These are phyloP conservation scores for Areca catechu DNA, from an alignment of 176 grass and related monocot genomes.

Conservation along the genomic window DNA sequence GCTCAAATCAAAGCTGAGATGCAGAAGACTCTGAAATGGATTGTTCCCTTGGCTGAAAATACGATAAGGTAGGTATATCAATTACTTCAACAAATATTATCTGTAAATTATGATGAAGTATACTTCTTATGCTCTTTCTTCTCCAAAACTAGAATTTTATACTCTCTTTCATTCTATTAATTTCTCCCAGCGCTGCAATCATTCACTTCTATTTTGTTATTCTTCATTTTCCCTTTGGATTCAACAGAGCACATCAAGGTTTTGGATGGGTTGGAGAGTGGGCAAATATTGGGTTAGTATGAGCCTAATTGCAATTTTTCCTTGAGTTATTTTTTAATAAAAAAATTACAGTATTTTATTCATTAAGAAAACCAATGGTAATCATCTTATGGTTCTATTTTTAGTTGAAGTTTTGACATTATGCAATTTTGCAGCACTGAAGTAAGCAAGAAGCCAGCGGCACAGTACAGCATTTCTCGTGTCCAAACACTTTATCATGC, in stretches of 20 bases:
- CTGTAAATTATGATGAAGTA: slow-evolving; percentile 13
- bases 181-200: not conserved
- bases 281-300: slow-evolving; percentile 85
- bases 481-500: slow-evolving; percentile 88
- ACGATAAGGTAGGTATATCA: slow-evolving; percentile 46
- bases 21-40: slow-evolving; percentile 83
- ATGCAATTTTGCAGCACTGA: slow-evolving; percentile 44
- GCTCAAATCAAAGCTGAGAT: slow-evolving; percentile 87
- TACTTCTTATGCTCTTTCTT: not conserved
- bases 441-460: slow-evolving; percentile 50
- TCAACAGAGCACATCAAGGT: slow-evolving; percentile 82
- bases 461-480: slow-evolving; percentile 30
- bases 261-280: slow-evolving; percentile 98
- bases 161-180: not conserved
- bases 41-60: slow-evolving; percentile 79
- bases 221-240: slow-evolving; percentile 11
- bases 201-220: not conserved
- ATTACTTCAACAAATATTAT: not conserved
- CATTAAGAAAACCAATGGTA: no score
- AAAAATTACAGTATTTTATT: no score
- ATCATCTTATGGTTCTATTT: no score
- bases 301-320: slow-evolving; percentile 5
- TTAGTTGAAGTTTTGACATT: no score
- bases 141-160: no score
- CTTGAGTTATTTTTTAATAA: no score